Percentiles rank a stretch among this genome's conserved stretches.
Evolutionary conservation across 2,329 filamentous ascomycete genomes (phyloP).

Genomic region (Cordyceps tenuipes): DNA sequence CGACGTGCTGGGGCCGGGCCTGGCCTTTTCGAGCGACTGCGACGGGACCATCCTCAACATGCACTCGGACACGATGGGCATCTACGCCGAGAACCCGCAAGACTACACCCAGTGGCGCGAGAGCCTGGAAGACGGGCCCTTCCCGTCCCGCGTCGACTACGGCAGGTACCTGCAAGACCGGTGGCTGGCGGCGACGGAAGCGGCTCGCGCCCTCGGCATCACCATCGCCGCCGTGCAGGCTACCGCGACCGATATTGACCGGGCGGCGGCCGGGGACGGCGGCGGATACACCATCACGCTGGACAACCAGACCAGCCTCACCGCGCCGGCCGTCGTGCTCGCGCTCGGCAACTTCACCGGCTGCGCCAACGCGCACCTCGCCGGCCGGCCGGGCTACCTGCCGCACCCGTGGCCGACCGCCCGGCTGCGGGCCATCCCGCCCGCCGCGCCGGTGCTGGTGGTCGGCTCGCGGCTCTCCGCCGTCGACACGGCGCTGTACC

Average conservation of each 20-base stretch:
- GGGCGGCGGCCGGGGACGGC: background rate
- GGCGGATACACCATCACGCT: background rate
- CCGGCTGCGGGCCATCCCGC: background rate
- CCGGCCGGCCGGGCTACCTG: conserved; percentile 6
- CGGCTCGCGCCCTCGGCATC: background rate
- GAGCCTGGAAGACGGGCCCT: conserved; percentile 6
- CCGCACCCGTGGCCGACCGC: conserved; percentile 10
- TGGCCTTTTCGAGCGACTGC: conserved; percentile 9
- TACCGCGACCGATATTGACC: background rate
- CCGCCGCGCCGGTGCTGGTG: conserved; percentile 2
- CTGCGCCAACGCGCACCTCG: conserved; percentile 1
- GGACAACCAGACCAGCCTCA: background rate
- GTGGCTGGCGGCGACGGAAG: background rate
- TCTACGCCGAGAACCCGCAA: conserved; percentile 3
- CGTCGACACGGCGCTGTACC: conserved; percentile 6
- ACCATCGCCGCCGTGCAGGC: background rate
- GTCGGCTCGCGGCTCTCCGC: conserved; percentile 6
- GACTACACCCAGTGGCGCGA: conserved; percentile 11
- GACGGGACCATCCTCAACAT: conserved; percentile 11
- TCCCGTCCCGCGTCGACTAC: conserved; percentile 9
- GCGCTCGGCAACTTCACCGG: conserved; percentile 9
- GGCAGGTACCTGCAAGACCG: conserved; percentile 3
- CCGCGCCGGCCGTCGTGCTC: background rate
- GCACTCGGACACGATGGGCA: conserved; percentile 12
- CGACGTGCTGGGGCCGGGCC: background rate